phyloP scores from a whole-genome alignment of 176 grass and related monocot genomes.

The Cenchrus fungigraminus region DNA sequence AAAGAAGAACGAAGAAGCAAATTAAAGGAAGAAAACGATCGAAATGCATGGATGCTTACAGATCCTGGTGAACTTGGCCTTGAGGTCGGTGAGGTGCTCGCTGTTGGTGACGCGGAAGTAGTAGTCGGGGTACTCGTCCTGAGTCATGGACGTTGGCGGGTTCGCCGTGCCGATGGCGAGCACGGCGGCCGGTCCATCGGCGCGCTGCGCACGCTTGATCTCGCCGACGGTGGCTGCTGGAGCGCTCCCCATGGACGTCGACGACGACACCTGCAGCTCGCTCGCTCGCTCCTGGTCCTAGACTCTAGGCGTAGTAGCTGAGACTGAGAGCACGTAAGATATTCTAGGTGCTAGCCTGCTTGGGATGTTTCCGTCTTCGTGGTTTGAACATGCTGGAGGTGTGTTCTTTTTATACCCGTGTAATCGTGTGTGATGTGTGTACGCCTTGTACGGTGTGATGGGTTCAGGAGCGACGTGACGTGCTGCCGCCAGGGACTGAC shows the following conservation, averaged over 20 bases:
- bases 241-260: conserved; percentile 13
- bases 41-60: conserved; percentile 37
- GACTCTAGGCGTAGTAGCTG: no score
- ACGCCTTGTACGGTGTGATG: no score
- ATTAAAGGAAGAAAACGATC: background rate
- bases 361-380: no score
- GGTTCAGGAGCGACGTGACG: no score
- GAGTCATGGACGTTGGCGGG: conserved; percentile 48
- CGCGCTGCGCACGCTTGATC: conserved; percentile 44
- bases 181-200: conserved; percentile 60
- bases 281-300: no score
- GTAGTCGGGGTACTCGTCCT: conserved; percentile 67
- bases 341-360: no score
- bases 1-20: background rate
- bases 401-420: no score
- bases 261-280: background rate
- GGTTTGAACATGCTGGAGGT: no score
- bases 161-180: conserved; percentile 78
- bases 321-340: no score
- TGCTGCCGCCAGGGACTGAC: no score
- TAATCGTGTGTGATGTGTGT: no score
- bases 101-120: conserved; percentile 84
- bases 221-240: background rate
- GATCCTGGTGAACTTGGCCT: conserved; percentile 61
- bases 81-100: conserved; percentile 75